Percentiles rank a stretch among this genome's conserved stretches.
phyloP scores from a whole-genome alignment of 352 stramenopile genomes.

The Phytophthora macrochlamydospora region DNA sequence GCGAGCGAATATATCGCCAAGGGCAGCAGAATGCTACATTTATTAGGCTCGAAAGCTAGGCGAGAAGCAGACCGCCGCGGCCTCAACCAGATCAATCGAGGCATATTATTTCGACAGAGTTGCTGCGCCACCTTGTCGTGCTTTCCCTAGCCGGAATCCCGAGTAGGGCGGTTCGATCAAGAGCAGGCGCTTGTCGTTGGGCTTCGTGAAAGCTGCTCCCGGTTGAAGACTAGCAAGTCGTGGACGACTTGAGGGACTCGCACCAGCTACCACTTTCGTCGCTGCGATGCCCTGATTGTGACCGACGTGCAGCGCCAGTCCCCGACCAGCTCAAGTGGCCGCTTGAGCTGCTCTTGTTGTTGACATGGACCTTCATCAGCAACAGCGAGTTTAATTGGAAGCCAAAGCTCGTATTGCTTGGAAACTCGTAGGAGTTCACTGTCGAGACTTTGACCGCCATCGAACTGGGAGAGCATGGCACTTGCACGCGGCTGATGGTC shows the following conservation, averaged over 20 bases:
- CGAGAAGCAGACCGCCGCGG: not conserved
- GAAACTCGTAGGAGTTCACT: not conserved
- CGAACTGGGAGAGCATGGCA: not conserved
- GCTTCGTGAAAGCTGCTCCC: not conserved
- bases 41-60: conserved; percentile 9
- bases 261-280: not conserved
- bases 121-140: no score
- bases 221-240: not conserved
- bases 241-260: not conserved
- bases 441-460: not conserved
- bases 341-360: not conserved
- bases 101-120: no score
- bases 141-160: no score
- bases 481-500: conserved; percentile 8
- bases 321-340: not conserved
- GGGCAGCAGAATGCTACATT: conserved; percentile 22
- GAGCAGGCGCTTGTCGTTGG: no score
- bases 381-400: no score
- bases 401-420: no score
- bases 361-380: not conserved
- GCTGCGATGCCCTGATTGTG: not conserved
- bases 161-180: no score
- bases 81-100: not conserved
- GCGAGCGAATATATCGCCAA: conserved; percentile 21
- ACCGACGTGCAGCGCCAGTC: not conserved